Base-by-base conservation (phyloP, 139 green algal genomes). In the Chlamydomonas incerta region DNA sequence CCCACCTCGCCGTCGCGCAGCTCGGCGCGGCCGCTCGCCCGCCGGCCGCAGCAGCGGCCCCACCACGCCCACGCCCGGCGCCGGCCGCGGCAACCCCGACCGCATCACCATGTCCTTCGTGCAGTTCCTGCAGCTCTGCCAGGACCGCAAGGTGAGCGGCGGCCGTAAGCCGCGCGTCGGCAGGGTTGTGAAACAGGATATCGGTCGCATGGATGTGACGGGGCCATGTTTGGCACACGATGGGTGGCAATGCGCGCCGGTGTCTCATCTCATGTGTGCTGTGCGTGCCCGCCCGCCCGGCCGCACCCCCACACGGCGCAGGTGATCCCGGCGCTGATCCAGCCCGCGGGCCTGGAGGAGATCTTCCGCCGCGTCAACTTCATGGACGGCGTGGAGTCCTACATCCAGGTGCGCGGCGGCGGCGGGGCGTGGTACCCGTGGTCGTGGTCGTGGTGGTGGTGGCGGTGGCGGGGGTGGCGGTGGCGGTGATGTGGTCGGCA, bases 331-430 rank as follows among this genome's bases (percentile, higher is more conserved):
- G 62, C 88, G 33, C 85, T 92, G 57, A 80, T 94, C 72, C 81
- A 87, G 75, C 88, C 88, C 33, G 37, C 41, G 37, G 91, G 91
- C 35, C 71, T 94, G 71, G 85, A 91, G 71, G 87, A 92, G 76
- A 86, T 91, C 28, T 88, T 93, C 68, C 63, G 83, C 26, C 52
- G 85, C 3, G 72, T 88, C 63, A 88, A 89, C 69, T 86, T 88
- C 58, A 83, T 77, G 34, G 79, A 82, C 71, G 62, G 86, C 0
- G 55, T 88, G n/a, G 50, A 84, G 55, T 52, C 46, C 52, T 72
- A 79, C 47, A 83, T 88, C 50, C 72, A 71, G 65, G 72, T 88
- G 66, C 20, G 50, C 37, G 15, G 20, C 58, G 58, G 58, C 23
- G n/a, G n/a, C n/a, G n/a, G n/a, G n/a, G n/a, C n/a, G n/a, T n/a